Base-by-base conservation (phyloP, 2,329 filamentous ascomycete genomes). In the Purpureocillium lavendulum region DNA sequence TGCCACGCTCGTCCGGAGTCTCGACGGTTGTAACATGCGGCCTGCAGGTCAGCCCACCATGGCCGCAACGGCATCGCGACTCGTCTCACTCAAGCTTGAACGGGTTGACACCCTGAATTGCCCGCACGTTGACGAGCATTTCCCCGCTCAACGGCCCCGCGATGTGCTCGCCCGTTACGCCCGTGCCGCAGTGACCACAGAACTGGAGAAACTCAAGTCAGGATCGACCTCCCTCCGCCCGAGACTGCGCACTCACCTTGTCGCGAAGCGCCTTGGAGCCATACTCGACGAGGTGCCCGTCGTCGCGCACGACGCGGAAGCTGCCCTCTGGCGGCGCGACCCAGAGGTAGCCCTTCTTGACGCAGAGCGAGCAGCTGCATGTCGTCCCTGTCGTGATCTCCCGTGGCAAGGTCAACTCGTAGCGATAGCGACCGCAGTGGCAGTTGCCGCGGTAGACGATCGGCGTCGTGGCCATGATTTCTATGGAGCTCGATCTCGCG, bases 331-430 rank as follows among this genome's bases (percentile, higher is more conserved):
- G 38, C 21, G 21, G 21, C 21, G 21, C 21, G 2, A 52, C 30
- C 55, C 56, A 59, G 3, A 56, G 42, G 28, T 54, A 51, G 3
- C 54, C 56, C 15, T 56, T 54, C 39, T 55, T 58, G 1, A 7
- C 14, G 33, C 55, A 59, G n/a, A 53, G 46, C 3, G 35, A 42
- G 37, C 55, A 58, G 16, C 41, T 29, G 38, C 55, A 59, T 1
- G 44, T 30, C 1, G 46, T 40, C 0, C 45, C 45, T 0, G 37
- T 28, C 3, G 29, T 39, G 16, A 43, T 44, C 4, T 44, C 34
- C 21, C 10, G 6, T 1, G 46, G 37, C 2, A 44, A 7, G 3
- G 36, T 13, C 3, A 58, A 7, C 18, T 51, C 45, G 21, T 49
- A 58, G 24, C 54, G 53, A 31, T 52, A 55, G 4, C 36, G 34